Conservation (phyloP, 2,329 filamentous ascomycete species). For the Paecilomyces variotii region DNA sequence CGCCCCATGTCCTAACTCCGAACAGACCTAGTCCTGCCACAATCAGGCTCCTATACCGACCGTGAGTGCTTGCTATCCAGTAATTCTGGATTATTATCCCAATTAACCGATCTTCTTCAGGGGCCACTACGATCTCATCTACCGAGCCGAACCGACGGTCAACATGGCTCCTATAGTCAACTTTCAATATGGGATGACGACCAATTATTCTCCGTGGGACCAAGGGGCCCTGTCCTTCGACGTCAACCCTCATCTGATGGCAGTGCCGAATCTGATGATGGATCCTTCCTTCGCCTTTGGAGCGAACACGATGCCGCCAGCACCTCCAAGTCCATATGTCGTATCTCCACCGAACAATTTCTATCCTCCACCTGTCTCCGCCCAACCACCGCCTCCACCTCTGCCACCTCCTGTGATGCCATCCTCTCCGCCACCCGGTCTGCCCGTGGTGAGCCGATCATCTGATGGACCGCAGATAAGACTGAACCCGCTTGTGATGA, state of each 20-base stretch:
- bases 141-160: slow-evolving; percentile 50
- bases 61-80: slow-evolving; percentile 39
- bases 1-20: slow-evolving; percentile 33
- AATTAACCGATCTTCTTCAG: slow-evolving; percentile 24
- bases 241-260: slow-evolving; percentile 32
- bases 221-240: slow-evolving; percentile 31
- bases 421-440: slow-evolving; percentile 17
- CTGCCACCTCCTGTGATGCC: slow-evolving; percentile 17
- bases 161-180: slow-evolving; percentile 34
- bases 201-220: slow-evolving; percentile 30
- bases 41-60: slow-evolving; percentile 60
- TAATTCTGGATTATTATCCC: background rate
- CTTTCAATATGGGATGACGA: slow-evolving; percentile 33
- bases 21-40: slow-evolving; percentile 46
- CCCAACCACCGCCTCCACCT: slow-evolving; percentile 19
- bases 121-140: slow-evolving; percentile 91
- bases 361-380: slow-evolving; percentile 13
- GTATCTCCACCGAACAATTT: slow-evolving; percentile 27
- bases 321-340: slow-evolving; percentile 21
- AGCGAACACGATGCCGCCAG: slow-evolving; percentile 22
- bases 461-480: slow-evolving; percentile 33
- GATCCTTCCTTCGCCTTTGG: slow-evolving; percentile 24
- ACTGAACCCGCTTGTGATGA: slow-evolving; percentile 35
- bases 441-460: slow-evolving; percentile 23
- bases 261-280: slow-evolving; percentile 32